phyloP scores from a whole-genome alignment of 225 moss, liverwort and hornwort genomes.

The Marchantia paleacea region DNA sequence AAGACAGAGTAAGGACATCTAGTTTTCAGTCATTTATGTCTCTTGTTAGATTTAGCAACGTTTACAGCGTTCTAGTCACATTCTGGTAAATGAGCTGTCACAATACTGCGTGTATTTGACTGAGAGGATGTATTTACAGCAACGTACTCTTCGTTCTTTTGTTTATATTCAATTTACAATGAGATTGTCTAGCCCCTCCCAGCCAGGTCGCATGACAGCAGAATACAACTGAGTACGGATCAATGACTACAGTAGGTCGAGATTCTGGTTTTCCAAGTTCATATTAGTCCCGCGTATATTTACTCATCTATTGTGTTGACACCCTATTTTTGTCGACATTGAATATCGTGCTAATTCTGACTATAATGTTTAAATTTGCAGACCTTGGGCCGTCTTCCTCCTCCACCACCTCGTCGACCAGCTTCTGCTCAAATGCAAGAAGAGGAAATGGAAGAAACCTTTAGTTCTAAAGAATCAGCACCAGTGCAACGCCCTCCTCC shows the following conservation, averaged over 20 bases:
- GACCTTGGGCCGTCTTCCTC: constrained; percentile 55
- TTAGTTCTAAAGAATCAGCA: constrained; percentile 40
- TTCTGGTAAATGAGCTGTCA: too few species aligned
- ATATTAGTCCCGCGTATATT: neutral
- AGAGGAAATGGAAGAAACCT: constrained; percentile 41
- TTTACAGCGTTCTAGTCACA: too few species aligned
- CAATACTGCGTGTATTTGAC: neutral
- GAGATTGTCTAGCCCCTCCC: too few species aligned
- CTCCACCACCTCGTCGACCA: constrained; percentile 51
- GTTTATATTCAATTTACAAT: too few species aligned
- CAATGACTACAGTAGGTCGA: neutral
- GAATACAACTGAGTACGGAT: too few species aligned
- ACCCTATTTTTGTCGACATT: neutral
- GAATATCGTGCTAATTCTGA: neutral
- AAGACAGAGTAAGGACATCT: constrained; percentile 31
- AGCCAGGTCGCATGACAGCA: too few species aligned
- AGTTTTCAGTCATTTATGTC: neutral
- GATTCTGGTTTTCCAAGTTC: neutral
- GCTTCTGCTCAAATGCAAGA: constrained; percentile 35
- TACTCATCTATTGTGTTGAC: neutral
- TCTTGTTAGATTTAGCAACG: neutral
- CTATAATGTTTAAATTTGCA: constrained; percentile 29
- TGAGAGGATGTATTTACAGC: neutral
- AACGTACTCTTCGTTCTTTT: too few species aligned
- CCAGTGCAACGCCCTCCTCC: constrained; percentile 56